Base-by-base conservation (phyloP, 192 early-diverging fungal species). In the Umbelopsis vinacea region DNA sequence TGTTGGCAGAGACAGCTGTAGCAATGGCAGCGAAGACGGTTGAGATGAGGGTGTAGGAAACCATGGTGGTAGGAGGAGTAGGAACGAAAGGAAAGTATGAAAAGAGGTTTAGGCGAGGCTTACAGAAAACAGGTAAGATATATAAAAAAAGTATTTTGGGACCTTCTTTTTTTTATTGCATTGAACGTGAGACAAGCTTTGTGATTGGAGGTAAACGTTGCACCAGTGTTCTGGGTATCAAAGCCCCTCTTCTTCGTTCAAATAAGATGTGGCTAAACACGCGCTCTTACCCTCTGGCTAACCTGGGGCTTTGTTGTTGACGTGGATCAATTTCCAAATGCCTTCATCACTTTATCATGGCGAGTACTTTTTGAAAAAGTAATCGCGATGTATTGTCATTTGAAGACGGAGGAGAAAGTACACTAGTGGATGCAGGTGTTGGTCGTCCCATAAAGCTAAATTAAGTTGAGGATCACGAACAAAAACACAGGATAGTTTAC, bases 1-100 rank as follows among this genome's bases (percentile, higher is more conserved):
- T 75, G 46, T 24, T 26, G 26, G 74, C 74, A 21, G 73, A 29
- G 40, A 70, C 73, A 17, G 43, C 21, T 17, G 55, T 37, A 40
- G 53, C 43, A 17, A 50, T 29, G 29, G 72, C 72, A 24, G 71
- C 38, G 12, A 79, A 23, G 38, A 66, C 52, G 23, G 66, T 53
- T 12, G 40, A 53, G 38, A 43, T 71, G 22, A 54, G 21, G 54
- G 53, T 26, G 38, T 37, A 63, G 11, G 52, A 71, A 21, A 71
- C 70, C 70, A 71, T 71, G 43, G 3, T 60, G 38, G 46, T n/a
- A 60, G 35, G 45, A 45, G n/a, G 47, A 53, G 52, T 17, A 21
- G 47, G 15, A 37, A 54, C 22, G 40, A 47, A 57, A 40, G 26
- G 70, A 43, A 55, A 71, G 29, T 29, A 50, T 50, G 48, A 50